Base-by-base conservation (phyloP, 129 eudicot genomes). In the Scalesia atractyloides region DNA sequence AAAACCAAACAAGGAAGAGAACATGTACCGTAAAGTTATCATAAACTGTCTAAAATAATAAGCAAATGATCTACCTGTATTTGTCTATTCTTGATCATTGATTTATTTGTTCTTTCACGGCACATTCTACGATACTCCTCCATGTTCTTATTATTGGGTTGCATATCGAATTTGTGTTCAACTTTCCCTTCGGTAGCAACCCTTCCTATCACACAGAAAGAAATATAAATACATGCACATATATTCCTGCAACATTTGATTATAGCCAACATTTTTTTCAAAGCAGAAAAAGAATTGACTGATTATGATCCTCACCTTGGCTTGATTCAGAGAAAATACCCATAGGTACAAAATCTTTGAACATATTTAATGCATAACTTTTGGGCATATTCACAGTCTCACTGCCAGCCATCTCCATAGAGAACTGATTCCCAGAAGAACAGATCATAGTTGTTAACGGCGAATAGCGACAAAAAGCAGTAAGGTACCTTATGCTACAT, bases 151-250 rank as follows among this genome's bases (percentile, higher is more conserved):
- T 81, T 84, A 47, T 90, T 86, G 52, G 97, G 95, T 54, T 87
- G 88, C 97, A 90, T 87, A 77, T 90, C 95, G 75, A 90, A 87
- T 75, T 90, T 90, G 74, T 87, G 87, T 58, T 87, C 97, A 67
- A 87, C 97, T 65, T 85, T 87, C 49, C 97, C 94, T 81, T 90
- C 94, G 22, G 77, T 54, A 15, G 93, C 85, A 66, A 85, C 79
- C 74, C 56, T 87, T 16, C 86, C 96, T 90, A 64, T 66, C 9
- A 60, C 30, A 56, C 74, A 73, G 3, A 59, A 7, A 15, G 70
- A 65, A 2, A 63, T 20, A 64, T 17, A 18, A 39, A 65, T 19
- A 43, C 53, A 65, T 65, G 52, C 34, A 65, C 43, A 58, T 37
- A 30, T 12, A 59, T 13, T 59, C 34, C 51, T 17, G 3, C 41